Evolutionary conservation across 2,329 filamentous ascomycete species (phyloP), one percentile per base, ranked within the genome.

Genomic region (Paracoccidioides brasiliensis): DNA sequence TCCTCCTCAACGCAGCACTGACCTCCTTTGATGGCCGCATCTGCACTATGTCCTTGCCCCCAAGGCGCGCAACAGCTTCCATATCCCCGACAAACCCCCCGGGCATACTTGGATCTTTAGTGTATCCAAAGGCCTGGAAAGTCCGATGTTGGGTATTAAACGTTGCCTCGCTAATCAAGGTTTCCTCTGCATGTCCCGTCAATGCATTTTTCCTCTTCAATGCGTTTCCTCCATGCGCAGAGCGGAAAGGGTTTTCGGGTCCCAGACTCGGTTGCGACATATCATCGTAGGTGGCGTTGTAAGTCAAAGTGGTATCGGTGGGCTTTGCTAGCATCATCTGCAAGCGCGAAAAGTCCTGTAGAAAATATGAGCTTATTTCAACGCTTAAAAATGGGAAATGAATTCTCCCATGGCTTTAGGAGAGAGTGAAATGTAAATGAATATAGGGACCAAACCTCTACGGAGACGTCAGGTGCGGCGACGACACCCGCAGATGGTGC

Each of bases 61-160:
- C 76, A 60, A 68, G 72, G 52, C 70, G 68, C 30, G 72, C 70
- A 8, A 69, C 72, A 41, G 69, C 72, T 4, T 71, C 68, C 52
- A 77, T 67, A 55, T 78, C 61, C 72, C 84, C 68, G 4, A 78
- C 69, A 58, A 72, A 74, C 28, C 70, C 66, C 10, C 70, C 73
- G 14, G 72, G 70, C 33, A 66, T 58, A 22, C 66, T 70, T 9
- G 75, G 75, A 58, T 78, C 74, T 61, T 72, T 70, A 64, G 81
- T 73, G 62, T 78, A 79, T 2, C 77, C 77, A 48, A 78, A 62
- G 59, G 85, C 80, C 68, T 91, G 85, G 58, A 93, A 80, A 1
- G 89, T 90, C 56, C 89, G 85, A 68, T 96, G 90, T 61, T 93
- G 90, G 65, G 81, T 82, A 62, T 88, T 83, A 69, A 98, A 98